Evolutionary conservation across 352 stramenopile species (phyloP).

Genomic region (Globisporangium lucens): DNA sequence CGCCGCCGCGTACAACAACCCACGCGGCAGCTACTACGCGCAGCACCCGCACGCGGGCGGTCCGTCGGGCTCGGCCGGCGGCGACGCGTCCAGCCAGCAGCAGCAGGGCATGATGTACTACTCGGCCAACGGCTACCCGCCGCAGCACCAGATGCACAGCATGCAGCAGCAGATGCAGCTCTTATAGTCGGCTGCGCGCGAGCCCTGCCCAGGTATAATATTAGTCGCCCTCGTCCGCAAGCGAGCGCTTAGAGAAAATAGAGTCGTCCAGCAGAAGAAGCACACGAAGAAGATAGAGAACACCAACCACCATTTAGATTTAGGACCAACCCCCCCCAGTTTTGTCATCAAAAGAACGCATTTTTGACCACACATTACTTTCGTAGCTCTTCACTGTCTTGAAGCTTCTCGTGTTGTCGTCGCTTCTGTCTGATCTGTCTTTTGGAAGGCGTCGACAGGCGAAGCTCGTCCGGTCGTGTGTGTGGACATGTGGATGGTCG

Average conservation of each 20-base stretch:
- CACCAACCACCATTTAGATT: neutral
- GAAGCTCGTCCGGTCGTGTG: neutral
- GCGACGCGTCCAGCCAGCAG: constrained; percentile 25
- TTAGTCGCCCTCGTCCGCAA: constrained; percentile 6
- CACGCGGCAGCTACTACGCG: constrained; percentile 53
- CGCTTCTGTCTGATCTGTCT: no score
- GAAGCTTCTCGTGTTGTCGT: no score
- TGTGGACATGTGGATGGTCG: neutral
- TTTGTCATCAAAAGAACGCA: constrained; percentile 5
- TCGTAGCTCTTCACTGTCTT: neutral
- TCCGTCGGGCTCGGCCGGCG: constrained; percentile 19
- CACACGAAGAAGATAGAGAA: constrained; percentile 7
- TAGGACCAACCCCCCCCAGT: neutral
- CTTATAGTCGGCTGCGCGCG: constrained; percentile 35
- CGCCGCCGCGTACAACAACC: constrained; percentile 47
- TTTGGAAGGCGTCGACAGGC: neutral
- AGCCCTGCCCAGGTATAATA: constrained; percentile 25
- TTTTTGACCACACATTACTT: constrained; percentile 2
- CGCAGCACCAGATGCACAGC: constrained; percentile 73
- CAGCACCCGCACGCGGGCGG: constrained; percentile 36
- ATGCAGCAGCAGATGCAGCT: constrained; percentile 72
- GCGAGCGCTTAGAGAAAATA: constrained; percentile 14
- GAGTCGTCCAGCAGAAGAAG: constrained; percentile 1
- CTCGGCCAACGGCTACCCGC: constrained; percentile 47
- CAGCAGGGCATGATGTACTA: constrained; percentile 67